phyloP scores from a whole-genome alignment of 73 alveolate species.

The Paramecium tetraurelia region DNA sequence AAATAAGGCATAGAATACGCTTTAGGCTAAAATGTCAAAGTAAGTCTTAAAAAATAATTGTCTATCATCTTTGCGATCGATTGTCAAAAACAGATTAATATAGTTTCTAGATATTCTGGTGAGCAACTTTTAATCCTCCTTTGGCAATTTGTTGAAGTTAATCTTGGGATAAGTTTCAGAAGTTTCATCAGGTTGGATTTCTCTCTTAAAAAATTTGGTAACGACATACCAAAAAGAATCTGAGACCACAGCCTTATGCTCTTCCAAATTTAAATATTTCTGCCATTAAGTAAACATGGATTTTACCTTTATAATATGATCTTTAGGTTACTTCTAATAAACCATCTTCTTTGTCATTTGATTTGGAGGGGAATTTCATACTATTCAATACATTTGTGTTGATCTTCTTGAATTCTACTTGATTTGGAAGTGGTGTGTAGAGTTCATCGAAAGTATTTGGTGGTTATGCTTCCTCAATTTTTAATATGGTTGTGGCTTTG shows the following conservation, averaged over 20 bases:
- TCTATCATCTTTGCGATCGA: conserved; percentile 57
- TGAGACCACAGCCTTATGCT: conserved; percentile 47
- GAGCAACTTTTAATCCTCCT: conserved; percentile 41
- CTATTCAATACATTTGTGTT: conserved; percentile 49
- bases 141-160: background rate
- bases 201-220: conserved; percentile 41
- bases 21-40: conserved; percentile 69
- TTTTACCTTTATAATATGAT: conserved; percentile 19
- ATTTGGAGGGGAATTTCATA: background rate
- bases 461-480: conserved; percentile 60
- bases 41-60: conserved; percentile 65
- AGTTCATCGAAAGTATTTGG: conserved; percentile 53
- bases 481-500: conserved; percentile 30
- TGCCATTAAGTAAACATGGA: conserved; percentile 35
- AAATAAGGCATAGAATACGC: conserved; percentile 65
- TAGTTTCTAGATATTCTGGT: conserved; percentile 65
- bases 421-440: conserved; percentile 60
- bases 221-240: conserved; percentile 61
- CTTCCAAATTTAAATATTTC: conserved; percentile 48
- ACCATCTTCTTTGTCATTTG: conserved; percentile 32
- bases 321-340: background rate
- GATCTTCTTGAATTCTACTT: conserved; percentile 52
- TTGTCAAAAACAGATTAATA: conserved; percentile 60
- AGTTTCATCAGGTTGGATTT: conserved; percentile 49
- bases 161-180: conserved; percentile 42